phyloP scores from a whole-genome alignment of 1,284 basidiomycete genomes.

The Malassezia nana region DNA sequence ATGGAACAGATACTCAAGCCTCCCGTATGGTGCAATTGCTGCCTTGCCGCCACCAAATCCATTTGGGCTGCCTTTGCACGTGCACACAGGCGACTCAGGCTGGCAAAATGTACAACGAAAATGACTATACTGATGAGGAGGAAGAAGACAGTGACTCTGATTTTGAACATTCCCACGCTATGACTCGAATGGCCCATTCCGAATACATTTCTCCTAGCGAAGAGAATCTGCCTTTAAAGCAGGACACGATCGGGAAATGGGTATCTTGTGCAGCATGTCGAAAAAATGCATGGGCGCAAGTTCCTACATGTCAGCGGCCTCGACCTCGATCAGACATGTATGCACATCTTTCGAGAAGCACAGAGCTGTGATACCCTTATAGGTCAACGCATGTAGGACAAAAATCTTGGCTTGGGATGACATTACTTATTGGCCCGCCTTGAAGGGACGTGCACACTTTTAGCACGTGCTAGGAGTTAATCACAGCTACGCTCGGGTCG shows the following conservation, averaged over 20 bases:
- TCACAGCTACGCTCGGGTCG: not conserved
- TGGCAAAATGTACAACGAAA: slow-evolving; percentile 6
- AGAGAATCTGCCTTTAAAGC: not conserved
- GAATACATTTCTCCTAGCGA: not conserved
- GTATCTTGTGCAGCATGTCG: slow-evolving; percentile 36
- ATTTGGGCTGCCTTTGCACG: slow-evolving; percentile 39
- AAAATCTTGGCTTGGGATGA: not conserved
- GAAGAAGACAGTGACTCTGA: slow-evolving; percentile 15
- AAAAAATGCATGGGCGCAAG: slow-evolving; percentile 36
- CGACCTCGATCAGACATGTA: not conserved
- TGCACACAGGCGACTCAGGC: slow-evolving; percentile 22
- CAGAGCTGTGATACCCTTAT: not conserved
- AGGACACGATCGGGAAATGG: slow-evolving; percentile 33
- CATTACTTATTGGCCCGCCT: not conserved
- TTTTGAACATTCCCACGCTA: no score
- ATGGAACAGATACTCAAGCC: slow-evolving; percentile 7
- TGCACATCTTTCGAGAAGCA: not conserved
- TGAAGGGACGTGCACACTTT: not conserved
- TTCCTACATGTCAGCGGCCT: slow-evolving; percentile 27
- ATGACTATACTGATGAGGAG: slow-evolving; percentile 9
- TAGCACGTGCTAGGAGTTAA: not conserved
- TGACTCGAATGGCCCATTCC: not conserved
- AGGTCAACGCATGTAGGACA: not conserved
- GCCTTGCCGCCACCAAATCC: slow-evolving; percentile 40
- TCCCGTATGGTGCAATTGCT: slow-evolving; percentile 23